Percentiles rank a stretch among this genome's conserved stretches.
These are phyloP conservation scores for Fibroporia radiculosa DNA, from an alignment of 768 basidiomycete genomes.

Conservation along the genomic window DNA sequence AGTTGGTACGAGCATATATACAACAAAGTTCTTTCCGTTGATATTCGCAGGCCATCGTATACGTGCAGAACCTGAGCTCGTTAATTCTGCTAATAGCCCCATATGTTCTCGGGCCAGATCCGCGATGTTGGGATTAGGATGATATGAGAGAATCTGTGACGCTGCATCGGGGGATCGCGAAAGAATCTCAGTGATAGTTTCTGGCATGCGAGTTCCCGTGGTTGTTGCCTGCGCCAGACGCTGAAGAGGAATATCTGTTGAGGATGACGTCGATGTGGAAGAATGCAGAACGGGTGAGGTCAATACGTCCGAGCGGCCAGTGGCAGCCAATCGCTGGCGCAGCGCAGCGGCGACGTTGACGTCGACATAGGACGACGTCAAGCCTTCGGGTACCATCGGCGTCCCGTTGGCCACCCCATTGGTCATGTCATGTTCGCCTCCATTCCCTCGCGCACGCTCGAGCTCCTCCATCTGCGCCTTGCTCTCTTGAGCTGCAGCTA, in stretches of 20 bases:
- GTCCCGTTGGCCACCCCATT: conserved; percentile 25
- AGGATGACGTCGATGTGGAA: background rate
- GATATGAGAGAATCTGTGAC: conserved; percentile 46
- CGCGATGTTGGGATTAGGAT: conserved; percentile 59
- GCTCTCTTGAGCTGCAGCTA: conserved; percentile 39
- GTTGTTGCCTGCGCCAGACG: conserved; percentile 6
- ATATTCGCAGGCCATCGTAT: conserved; percentile 85
- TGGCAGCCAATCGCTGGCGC: conserved; percentile 41
- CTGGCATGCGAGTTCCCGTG: conserved; percentile 16
- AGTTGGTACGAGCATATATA: conserved; percentile 85
- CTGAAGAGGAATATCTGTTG: conserved; percentile 1
- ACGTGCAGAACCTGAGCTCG: conserved; percentile 55
- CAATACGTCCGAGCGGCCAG: background rate
- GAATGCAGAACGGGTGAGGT: conserved; percentile 3
- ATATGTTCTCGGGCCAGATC: conserved; percentile 67
- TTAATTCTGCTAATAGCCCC: conserved; percentile 71
- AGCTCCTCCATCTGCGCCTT: conserved; percentile 8
- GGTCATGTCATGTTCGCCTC: background rate
- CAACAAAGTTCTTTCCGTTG: conserved; percentile 69
- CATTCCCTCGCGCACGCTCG: no score
- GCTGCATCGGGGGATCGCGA: conserved; percentile 9
- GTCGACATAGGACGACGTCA: conserved; percentile 47
- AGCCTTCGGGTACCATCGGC: conserved; percentile 36
- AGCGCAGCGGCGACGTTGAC: conserved; percentile 43
- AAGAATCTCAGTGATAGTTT: conserved; percentile 5